Percentiles rank a stretch among this genome's conserved stretches.
phyloP scores from a whole-genome alignment of 73 alveolate genomes.

The Paramecium sonneborni region DNA sequence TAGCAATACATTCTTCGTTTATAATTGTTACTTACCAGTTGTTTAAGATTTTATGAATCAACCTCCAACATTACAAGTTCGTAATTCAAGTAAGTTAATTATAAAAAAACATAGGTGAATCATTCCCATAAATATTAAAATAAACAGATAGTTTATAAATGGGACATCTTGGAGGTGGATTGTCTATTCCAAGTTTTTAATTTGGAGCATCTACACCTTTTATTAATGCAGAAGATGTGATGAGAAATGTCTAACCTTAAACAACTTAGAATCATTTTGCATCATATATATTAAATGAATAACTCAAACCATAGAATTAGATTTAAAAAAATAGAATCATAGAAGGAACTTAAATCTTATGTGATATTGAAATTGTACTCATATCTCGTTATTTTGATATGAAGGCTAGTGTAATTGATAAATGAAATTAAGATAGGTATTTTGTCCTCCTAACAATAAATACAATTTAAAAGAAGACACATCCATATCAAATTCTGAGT shows the following conservation, averaged over 20 bases:
- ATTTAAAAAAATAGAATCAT: conserved; percentile 35
- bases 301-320: background rate
- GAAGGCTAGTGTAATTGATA: background rate
- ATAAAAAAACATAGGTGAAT: background rate
- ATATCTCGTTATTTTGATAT: conserved; percentile 47
- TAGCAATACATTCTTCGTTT: background rate
- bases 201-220: conserved; percentile 28
- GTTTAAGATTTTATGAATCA: conserved; percentile 34
- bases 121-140: background rate
- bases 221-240: background rate
- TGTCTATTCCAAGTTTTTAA: conserved; percentile 11
- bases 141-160: background rate
- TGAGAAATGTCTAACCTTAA: background rate
- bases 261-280: conserved; percentile 19
- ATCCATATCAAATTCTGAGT: background rate
- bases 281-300: background rate
- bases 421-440: background rate
- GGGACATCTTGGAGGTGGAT: background rate
- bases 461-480: background rate
- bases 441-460: conserved; percentile 41
- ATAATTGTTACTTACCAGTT: conserved; percentile 27
- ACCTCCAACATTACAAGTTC: background rate
- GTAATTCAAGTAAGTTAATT: conserved; percentile 22
- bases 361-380: conserved; percentile 35
- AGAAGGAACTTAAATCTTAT: conserved; percentile 24